Base-by-base conservation (phyloP, 768 basidiomycete genomes). In the Coprinopsis sp. region DNA sequence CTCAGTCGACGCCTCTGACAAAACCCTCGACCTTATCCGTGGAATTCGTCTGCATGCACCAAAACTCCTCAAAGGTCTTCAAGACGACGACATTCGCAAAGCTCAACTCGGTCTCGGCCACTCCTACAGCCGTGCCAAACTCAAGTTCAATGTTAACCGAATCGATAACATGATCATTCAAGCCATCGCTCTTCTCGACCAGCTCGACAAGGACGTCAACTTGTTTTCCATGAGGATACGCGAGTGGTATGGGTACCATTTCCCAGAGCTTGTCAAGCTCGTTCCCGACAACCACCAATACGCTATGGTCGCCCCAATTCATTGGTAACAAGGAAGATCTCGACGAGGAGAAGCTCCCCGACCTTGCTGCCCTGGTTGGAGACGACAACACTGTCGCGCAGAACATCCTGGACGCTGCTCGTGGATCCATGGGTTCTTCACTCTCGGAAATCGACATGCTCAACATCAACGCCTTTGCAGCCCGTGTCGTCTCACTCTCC, bases 131-230 rank as follows among this genome's bases (percentile, higher is more conserved):
- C 85, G 95, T 53, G 87, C 94, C 31, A 98, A 97, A 65, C 86
- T 97, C 52, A 98, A 98, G 71, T 97, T 92, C 79, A 94, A 93
- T 67, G 91, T 93, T 45, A 94, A 94, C 74, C 78, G 91, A 43
- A 81, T 90, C 47, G 93, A 96, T 70, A 96, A 98, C 76, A 98
- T 98, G 95, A 97, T 98, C 69, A 98, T 98, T 57, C 95, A 97
- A 69, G 95, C 95, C 50, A 97, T 98, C 63, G 90, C 94, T 4
- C 84, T 97, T 48, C 88, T 96, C 58, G 95, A 98, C 71, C 94
- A 97, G 60, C 86, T 97, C 59, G 95, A 98, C 79, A 98, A 97
- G 75, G 95, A 98, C 65, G 92, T 97, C 67, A 98, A 98, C 73
- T 82, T 94, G 24, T 97, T 98, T 65, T 87, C 93, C 16, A 98